Conservation (phyloP, 768 basidiomycete genomes). For the Pisolithus marmoratus region DNA sequence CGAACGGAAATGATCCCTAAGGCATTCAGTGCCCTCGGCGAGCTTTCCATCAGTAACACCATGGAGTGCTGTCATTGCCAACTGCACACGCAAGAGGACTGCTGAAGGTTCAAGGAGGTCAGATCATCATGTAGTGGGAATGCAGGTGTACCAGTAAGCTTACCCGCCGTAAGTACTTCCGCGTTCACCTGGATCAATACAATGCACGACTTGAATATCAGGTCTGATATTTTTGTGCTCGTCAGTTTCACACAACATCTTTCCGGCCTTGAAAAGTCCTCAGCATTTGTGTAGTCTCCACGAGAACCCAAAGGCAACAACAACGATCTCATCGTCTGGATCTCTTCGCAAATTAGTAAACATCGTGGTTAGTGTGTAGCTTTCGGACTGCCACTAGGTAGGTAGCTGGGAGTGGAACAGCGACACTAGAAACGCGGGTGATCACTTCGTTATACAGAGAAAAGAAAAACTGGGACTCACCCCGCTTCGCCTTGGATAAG, state of each 20-base stretch:
- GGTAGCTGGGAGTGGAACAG: constrained; percentile 88
- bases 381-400: constrained; percentile 74
- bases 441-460: not conserved
- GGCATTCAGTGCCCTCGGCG: constrained; percentile 63
- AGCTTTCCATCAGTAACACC: constrained; percentile 89
- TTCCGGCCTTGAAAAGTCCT: constrained; percentile 91
- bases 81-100: constrained; percentile 96
- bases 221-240: constrained; percentile 86
- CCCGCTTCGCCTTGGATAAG: constrained; percentile 99
- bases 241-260: constrained; percentile 70
- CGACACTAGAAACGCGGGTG: constrained; percentile 52
- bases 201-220: constrained; percentile 76
- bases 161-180: constrained; percentile 94
- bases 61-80: constrained; percentile 81
- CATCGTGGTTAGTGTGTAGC: constrained; percentile 88
- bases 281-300: constrained; percentile 22
- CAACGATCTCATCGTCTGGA: constrained; percentile 69
- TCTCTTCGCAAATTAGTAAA: constrained; percentile 98
- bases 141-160: constrained; percentile 20
- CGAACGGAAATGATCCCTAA: constrained; percentile 80
- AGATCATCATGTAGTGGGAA: not conserved
- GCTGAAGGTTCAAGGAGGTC: constrained; percentile 29
- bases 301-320: not conserved
- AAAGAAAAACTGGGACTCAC: constrained; percentile 38
- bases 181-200: constrained; percentile 92